phyloP scores from a whole-genome alignment of 2,329 filamentous ascomycete genomes.

The Huntiella bhutanensis region DNA sequence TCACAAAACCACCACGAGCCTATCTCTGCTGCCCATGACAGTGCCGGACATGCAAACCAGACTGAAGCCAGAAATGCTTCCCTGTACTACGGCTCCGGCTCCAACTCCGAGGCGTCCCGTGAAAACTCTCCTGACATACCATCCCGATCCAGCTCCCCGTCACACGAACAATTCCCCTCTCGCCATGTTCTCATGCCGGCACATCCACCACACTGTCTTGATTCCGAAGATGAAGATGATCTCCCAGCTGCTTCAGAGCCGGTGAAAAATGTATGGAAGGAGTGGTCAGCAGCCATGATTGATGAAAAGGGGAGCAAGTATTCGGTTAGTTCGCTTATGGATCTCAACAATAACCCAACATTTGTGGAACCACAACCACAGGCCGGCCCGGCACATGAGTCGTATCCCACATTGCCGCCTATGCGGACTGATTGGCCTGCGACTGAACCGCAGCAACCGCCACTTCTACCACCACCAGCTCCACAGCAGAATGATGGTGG shows the following conservation, averaged over 20 bases:
- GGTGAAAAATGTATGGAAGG: conserved; percentile 3
- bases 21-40: not conserved
- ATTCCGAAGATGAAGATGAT: conserved; percentile 2
- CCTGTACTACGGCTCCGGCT: not conserved
- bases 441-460: not conserved
- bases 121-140: not conserved
- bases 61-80: not conserved
- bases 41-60: not conserved
- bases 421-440: not conserved
- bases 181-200: conserved; percentile 4
- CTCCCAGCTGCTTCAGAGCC: not conserved
- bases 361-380: too few species aligned
- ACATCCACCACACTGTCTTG: conserved; percentile 1
- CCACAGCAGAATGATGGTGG: not conserved
- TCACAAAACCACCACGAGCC: not conserved
- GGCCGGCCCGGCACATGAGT: not conserved
- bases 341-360: not conserved
- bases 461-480: not conserved
- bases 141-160: not conserved
- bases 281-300: conserved; percentile 5
- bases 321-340: not conserved
- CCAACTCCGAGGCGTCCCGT: not conserved
- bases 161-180: conserved; percentile 4
- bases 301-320: conserved; percentile 1
- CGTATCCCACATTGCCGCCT: not conserved